Percentiles rank a stretch among this genome's conserved stretches.
Conservation (phyloP, 768 basidiomycete species). For the Amanita rubescens region DNA sequence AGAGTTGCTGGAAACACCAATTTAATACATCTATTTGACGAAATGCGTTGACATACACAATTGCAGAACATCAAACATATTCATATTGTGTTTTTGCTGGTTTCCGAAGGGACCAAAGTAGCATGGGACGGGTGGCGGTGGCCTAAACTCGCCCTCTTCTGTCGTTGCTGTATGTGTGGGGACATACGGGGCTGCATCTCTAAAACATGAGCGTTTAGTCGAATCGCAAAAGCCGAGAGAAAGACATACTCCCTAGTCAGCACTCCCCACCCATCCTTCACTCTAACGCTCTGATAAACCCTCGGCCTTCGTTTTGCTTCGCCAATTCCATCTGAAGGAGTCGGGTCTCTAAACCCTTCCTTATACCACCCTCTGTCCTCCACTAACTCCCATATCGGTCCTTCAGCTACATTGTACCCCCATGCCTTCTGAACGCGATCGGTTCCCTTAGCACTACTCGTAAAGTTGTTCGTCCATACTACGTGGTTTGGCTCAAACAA, state of each 20-base stretch:
- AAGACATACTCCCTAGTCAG: constrained; percentile 41
- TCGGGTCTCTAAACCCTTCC: constrained; percentile 33
- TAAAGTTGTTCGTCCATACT: constrained; percentile 50
- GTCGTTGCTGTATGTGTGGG: constrained; percentile 46
- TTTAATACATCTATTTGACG: not conserved
- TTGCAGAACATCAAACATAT: constrained; percentile 48
- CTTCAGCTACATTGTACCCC: constrained; percentile 68
- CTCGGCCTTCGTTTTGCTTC: constrained; percentile 52
- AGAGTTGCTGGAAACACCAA: constrained; percentile 41
- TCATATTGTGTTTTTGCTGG: constrained; percentile 42
- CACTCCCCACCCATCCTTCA: constrained; percentile 39
- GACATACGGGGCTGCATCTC: constrained; percentile 51
- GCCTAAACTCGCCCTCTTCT: constrained; percentile 41
- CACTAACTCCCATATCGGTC: constrained; percentile 71
- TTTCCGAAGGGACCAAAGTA: constrained; percentile 55
- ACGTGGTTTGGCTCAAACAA: constrained; percentile 39
- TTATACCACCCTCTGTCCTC: constrained; percentile 80
- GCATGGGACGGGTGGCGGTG: constrained; percentile 51
- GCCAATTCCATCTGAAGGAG: constrained; percentile 25
- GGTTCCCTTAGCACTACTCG: constrained; percentile 36
- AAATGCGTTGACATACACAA: constrained; percentile 40
- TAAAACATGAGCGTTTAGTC: constrained; percentile 18
- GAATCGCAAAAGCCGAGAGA: constrained; percentile 7
- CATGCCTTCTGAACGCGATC: constrained; percentile 62
- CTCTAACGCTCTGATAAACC: constrained; percentile 41